Percentiles rank a stretch among this genome's conserved stretches.
Evolutionary conservation across 495 filamentous ascomycete genomes (phyloP).

Genomic region (Acidiella bohemica): DNA sequence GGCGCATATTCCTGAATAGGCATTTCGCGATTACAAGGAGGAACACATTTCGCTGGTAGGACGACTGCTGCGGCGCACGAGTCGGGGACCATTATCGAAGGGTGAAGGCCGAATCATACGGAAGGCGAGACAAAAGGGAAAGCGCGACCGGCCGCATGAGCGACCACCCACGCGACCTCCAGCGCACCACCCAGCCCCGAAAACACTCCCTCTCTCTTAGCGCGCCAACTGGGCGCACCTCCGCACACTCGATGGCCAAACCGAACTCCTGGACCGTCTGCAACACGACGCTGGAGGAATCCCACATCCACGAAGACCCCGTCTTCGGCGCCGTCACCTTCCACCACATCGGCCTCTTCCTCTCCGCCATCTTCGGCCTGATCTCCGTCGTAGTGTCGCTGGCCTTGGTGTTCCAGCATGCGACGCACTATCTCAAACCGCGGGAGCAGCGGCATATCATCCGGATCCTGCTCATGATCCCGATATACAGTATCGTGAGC

Average conservation of each 20-base stretch:
- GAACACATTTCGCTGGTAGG: too few relatives aligned
- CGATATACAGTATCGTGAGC: constrained; percentile 65
- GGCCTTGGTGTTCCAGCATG: constrained; percentile 62
- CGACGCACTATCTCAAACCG: constrained; percentile 69
- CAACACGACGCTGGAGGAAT: constrained; percentile 16
- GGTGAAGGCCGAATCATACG: too few relatives aligned
- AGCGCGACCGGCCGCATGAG: too few relatives aligned
- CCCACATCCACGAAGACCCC: constrained; percentile 15
- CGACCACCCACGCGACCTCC: too few relatives aligned
- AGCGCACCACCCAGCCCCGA: too few relatives aligned
- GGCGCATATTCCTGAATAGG: too few relatives aligned
- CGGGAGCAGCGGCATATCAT: constrained; percentile 81
- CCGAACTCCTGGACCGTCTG: constrained; percentile 14
- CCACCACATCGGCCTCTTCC: constrained; percentile 37
- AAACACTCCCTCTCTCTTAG: too few relatives aligned
- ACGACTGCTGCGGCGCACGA: too few relatives aligned
- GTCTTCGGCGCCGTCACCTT: constrained; percentile 35
- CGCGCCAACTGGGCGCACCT: too few relatives aligned
- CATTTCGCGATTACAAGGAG: too few relatives aligned
- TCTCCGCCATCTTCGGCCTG: constrained; percentile 41
- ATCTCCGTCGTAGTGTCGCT: constrained; percentile 43
- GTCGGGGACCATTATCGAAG: too few relatives aligned
- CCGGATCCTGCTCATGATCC: constrained; percentile 83
- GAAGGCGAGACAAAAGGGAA: too few relatives aligned
- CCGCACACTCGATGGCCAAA: background rate